These are phyloP conservation scores for Macrophomina tecta DNA, from an alignment of 2,329 filamentous ascomycete genomes.

Conservation along the genomic window DNA sequence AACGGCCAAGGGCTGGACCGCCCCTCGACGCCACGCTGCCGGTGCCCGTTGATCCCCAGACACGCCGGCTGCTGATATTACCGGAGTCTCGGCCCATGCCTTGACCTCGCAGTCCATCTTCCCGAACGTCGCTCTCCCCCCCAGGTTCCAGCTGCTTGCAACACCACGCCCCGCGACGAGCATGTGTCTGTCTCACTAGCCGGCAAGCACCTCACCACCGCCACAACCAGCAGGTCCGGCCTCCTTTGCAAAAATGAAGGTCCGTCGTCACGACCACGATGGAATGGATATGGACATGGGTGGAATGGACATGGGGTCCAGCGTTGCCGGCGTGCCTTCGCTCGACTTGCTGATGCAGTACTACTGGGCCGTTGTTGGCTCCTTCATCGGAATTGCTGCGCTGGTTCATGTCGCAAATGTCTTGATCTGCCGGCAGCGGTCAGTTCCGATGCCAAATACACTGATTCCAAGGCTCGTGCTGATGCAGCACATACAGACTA, in stretches of 20 bases:
- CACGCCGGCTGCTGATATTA: background rate
- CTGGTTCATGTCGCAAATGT: slow-evolving; percentile 55
- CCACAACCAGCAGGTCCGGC: background rate
- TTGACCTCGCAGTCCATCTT: background rate
- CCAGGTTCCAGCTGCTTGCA: background rate
- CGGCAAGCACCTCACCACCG: background rate
- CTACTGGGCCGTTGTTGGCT: slow-evolving; percentile 60
- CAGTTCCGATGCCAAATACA: slow-evolving; percentile 28
- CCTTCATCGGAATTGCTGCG: slow-evolving; percentile 51
- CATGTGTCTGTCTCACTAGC: slow-evolving; percentile 2
- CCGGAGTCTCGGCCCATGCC: slow-evolving; percentile 7
- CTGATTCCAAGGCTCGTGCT: background rate
- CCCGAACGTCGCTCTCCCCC: background rate
- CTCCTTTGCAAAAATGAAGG: slow-evolving; percentile 1
- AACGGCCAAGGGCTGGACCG: slow-evolving; percentile 9
- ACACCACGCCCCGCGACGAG: background rate
- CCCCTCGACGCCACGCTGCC: slow-evolving; percentile 1
- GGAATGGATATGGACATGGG: slow-evolving; percentile 37
- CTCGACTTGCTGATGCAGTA: slow-evolving; percentile 57
- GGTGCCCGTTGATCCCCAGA: background rate
- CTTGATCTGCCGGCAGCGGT: slow-evolving; percentile 58
- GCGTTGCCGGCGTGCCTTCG: slow-evolving; percentile 52
- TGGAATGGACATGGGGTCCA: slow-evolving; percentile 40
- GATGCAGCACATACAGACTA: slow-evolving; percentile 46
- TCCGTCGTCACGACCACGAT: slow-evolving; percentile 18